phyloP scores from a whole-genome alignment of 176 grass and related monocot genomes.

The Thalia dealbata region DNA sequence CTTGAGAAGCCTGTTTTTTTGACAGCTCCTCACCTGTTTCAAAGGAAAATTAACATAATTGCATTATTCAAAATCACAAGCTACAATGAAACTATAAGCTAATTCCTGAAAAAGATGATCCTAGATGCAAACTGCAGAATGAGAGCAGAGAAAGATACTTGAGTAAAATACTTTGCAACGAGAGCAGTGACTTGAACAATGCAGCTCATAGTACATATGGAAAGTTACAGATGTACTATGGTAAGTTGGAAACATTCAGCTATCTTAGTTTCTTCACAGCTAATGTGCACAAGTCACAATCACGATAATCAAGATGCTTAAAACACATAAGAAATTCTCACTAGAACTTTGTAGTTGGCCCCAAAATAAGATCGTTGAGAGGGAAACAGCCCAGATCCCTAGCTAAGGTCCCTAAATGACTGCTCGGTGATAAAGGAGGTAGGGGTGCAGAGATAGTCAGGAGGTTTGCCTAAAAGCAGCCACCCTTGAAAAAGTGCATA shows the following conservation, averaged over 20 bases:
- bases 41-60: constrained; percentile 20
- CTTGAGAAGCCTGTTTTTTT: constrained; percentile 97
- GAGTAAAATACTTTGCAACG: background rate
- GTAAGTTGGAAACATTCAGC: background rate
- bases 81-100: background rate
- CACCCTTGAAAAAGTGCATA: too few species aligned
- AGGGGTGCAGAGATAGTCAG: too few species aligned
- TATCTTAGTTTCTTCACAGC: background rate
- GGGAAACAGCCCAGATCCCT: too few species aligned
- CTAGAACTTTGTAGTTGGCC: too few species aligned
- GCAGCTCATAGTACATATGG: background rate
- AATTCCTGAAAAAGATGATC: background rate
- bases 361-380: too few species aligned
- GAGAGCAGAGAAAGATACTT: background rate
- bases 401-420: too few species aligned
- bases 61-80: constrained; percentile 4
- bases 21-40: constrained; percentile 93
- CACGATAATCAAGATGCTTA: background rate
- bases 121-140: background rate
- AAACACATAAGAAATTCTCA: too few species aligned
- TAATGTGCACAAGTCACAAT: background rate
- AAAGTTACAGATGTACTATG: too few species aligned
- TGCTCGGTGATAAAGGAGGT: too few species aligned
- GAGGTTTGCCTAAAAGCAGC: too few species aligned
- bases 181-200: background rate